Percentiles rank a stretch among this genome's conserved stretches.
phyloP scores from a whole-genome alignment of 129 eudicot genomes.

The Centrapalus pauciflorus region DNA sequence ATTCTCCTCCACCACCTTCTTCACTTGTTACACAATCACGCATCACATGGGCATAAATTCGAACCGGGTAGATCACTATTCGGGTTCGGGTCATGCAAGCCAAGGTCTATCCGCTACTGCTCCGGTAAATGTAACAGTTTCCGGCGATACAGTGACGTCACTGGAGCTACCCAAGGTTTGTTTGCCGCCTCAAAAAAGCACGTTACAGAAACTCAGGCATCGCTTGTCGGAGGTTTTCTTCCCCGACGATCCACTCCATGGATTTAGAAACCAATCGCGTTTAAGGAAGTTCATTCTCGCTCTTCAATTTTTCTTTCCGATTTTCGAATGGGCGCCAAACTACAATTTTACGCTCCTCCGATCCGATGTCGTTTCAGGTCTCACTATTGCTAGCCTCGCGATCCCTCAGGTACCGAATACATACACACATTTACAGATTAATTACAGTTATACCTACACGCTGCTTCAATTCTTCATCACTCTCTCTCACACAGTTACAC shows the following conservation, averaged over 20 bases:
- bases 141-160: constrained; percentile 19
- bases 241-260: constrained; percentile 94
- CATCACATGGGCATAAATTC: constrained; percentile 43
- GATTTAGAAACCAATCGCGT: constrained; percentile 69
- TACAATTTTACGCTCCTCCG: constrained; percentile 52
- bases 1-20: constrained; percentile 2
- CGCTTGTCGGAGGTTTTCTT: constrained; percentile 74
- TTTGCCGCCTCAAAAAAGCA: constrained; percentile 58
- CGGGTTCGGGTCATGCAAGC: constrained; percentile 29
- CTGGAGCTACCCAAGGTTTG: constrained; percentile 55
- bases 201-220: constrained; percentile 52
- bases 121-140: constrained; percentile 1
- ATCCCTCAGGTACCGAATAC: constrained; percentile 74
- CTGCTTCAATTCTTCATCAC: neutral
- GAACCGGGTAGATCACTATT: constrained; percentile 45
- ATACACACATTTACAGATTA: neutral
- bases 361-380: constrained; percentile 87
- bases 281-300: constrained; percentile 48
- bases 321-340: constrained; percentile 91
- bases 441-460: neutral
- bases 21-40: neutral
- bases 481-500: neutral
- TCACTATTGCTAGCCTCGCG: constrained; percentile 96
- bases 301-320: constrained; percentile 83
- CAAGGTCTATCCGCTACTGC: constrained; percentile 5